These are phyloP conservation scores for Dillenia suffruticosa DNA, from an alignment of 164 flowering plant genomes.

Conservation along the genomic window DNA sequence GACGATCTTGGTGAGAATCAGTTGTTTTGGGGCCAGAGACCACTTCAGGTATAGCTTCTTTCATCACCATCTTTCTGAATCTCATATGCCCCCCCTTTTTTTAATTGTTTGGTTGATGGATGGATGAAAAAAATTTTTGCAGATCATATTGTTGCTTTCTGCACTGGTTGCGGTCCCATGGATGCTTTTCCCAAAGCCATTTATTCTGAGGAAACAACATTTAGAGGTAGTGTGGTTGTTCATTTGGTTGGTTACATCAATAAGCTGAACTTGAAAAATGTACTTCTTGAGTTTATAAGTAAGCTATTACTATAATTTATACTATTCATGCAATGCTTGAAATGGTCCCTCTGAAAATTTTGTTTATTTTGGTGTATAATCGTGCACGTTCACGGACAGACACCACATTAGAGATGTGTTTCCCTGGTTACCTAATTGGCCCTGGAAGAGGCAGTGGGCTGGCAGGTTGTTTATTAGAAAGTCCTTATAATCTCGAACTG, in stretches of 20 bases:
- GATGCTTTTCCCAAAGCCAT: slow-evolving; percentile 98
- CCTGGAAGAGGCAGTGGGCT: too few relatives aligned
- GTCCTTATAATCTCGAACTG: too few relatives aligned
- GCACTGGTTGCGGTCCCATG: slow-evolving; percentile 93
- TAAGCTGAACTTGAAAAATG: too few relatives aligned
- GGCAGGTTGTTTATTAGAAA: too few relatives aligned
- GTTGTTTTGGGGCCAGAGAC: slow-evolving; percentile 90
- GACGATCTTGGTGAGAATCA: slow-evolving; percentile 88
- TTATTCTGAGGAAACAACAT: slow-evolving; percentile 71
- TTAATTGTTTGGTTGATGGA: slow-evolving; percentile 4
- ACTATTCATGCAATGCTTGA: too few relatives aligned
- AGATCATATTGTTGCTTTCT: slow-evolving; percentile 73
- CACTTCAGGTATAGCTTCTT: slow-evolving; percentile 59
- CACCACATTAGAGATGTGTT: too few relatives aligned
- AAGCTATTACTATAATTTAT: too few relatives aligned
- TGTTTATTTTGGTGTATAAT: too few relatives aligned
- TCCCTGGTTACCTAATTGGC: too few relatives aligned
- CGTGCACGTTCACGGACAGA: too few relatives aligned
- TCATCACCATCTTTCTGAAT: slow-evolving; percentile 3
- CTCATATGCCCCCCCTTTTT: neutral
- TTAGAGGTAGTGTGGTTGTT: slow-evolving; percentile 45
- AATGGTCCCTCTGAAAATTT: too few relatives aligned
- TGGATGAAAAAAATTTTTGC: slow-evolving; percentile 19
- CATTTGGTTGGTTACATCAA: neutral
- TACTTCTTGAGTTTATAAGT: too few relatives aligned